Conservation (phyloP, 2,329 filamentous ascomycete species). For the Microcyclospora pomicola region DNA sequence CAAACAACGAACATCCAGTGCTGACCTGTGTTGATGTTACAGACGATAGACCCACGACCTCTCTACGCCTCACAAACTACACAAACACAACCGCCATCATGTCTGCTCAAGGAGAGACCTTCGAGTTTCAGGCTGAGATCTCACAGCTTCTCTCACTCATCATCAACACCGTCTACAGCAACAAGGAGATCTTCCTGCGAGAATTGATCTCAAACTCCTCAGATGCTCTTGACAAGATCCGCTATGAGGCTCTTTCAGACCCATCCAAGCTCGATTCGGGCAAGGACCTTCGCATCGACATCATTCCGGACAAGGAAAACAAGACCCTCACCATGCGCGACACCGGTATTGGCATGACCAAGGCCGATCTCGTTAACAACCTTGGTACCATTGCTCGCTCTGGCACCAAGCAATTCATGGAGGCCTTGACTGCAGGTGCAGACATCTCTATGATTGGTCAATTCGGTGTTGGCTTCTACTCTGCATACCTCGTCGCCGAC, state of each 20-base stretch:
- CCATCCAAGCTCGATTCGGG: constrained; percentile 90
- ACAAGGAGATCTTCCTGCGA: constrained; percentile 99
- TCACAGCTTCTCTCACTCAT: constrained; percentile 99
- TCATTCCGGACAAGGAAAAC: constrained; percentile 92
- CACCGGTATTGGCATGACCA: constrained; percentile 99
- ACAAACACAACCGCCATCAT: constrained; percentile 41
- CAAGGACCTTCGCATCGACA: constrained; percentile 98
- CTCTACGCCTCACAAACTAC: neutral
- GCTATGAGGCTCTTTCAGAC: constrained; percentile 96
- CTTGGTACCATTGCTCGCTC: constrained; percentile 98
- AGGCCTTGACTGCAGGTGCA: constrained; percentile 92
- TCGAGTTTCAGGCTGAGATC: constrained; percentile 99
- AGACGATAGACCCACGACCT: no score
- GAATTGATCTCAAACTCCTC: constrained; percentile 97
- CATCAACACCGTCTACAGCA: constrained; percentile 99
- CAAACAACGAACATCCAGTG: no score
- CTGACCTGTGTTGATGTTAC: no score
- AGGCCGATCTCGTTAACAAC: constrained; percentile 99
- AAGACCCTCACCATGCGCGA: constrained; percentile 97
- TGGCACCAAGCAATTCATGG: constrained; percentile 99
- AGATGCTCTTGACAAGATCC: constrained; percentile 99
- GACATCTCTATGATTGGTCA: constrained; percentile 99
- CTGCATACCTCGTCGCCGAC: constrained; percentile 97
- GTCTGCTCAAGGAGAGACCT: constrained; percentile 61
- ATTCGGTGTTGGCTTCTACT: constrained; percentile 99